Conservation (phyloP, 495 filamentous ascomycete genomes). For the Tuber aestivum region DNA sequence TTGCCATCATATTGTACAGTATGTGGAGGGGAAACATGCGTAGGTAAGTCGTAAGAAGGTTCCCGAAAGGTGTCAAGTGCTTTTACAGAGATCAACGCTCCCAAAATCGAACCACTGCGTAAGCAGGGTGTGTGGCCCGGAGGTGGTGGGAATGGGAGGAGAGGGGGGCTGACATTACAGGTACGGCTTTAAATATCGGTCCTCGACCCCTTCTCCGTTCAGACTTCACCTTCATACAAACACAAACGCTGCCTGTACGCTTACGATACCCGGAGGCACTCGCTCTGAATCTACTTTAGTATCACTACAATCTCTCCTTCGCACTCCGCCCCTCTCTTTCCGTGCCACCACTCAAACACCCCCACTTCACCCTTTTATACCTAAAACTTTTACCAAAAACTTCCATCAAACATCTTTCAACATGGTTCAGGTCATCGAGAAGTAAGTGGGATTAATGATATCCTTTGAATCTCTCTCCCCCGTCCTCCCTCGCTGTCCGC, state of each 20-base stretch:
- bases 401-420: constrained; percentile 24
- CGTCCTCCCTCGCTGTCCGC: not conserved
- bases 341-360: constrained; percentile 6
- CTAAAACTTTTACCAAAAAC: constrained; percentile 5
- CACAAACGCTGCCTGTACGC: constrained; percentile 4
- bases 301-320: not conserved
- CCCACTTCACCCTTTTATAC: constrained; percentile 6
- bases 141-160: not conserved
- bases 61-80: constrained; percentile 10
- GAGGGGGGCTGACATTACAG: not conserved
- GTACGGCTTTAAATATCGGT: constrained; percentile 28
- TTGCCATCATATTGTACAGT: too few species aligned
- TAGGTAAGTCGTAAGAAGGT: constrained; percentile 20
- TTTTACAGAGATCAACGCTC: not conserved
- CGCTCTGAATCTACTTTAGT: constrained; percentile 12
- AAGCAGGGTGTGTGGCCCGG: constrained; percentile 36
- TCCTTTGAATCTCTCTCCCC: constrained; percentile 6
- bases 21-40: not conserved
- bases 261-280: constrained; percentile 23
- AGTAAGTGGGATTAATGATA: constrained; percentile 12
- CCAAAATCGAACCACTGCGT: constrained; percentile 35
- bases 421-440: constrained; percentile 15
- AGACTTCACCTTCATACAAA: constrained; percentile 9
- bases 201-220: constrained; percentile 19
- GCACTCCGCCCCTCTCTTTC: constrained; percentile 9